Base-by-base conservation (phyloP, 2,329 filamentous ascomycete genomes). In the Allantophomopsis lycopodina region DNA sequence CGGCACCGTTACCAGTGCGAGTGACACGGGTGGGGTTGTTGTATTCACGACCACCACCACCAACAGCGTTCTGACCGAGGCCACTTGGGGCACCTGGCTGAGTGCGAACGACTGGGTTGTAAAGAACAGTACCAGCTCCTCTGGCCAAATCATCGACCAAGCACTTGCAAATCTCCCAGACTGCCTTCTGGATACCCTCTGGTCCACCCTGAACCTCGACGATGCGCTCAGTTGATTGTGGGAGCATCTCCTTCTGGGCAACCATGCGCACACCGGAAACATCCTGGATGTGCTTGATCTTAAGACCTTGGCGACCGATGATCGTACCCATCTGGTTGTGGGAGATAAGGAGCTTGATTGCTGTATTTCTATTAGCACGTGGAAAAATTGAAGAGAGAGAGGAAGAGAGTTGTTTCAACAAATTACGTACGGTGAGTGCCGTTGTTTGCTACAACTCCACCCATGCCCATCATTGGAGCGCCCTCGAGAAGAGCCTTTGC, bases 321-420 rank as follows among this genome's bases (percentile, higher is more conserved):
- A 98, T 95, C 54, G 91, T 98, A 46, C 91, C 91, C 91, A 98
- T 98, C 65, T 98, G 91, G 62, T 96, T 96, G 69, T 98, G 89
- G 28, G 91, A 98, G 62, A 98, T 96, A 59, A 98, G 80, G 23
- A 98, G 79, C 58, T 94, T 94, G 61, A 98, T 84, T 45, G 91
- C 91, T 98, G 50, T 16, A 44, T 16, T 39, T 41, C 35, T 32
- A 41, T 17, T 14, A 21, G 38, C 23, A 38, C 18, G 38, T 37
- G 21, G n/a, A n/a, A 32, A 14, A 31, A 20, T 18, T 11, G n/a
- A n/a, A n/a, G n/a, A n/a, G n/a, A n/a, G n/a, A 38, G 16, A 35
- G 7, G 13, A 60, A 57, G n/a, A n/a, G n/a, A n/a, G n/a, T 50
- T 39, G 41, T 40, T 33, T 28, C 17, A 21, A 16, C n/a, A 33